Base-by-base conservation (phyloP, 2,329 filamentous ascomycete genomes). In the Colletotrichum australisinense region DNA sequence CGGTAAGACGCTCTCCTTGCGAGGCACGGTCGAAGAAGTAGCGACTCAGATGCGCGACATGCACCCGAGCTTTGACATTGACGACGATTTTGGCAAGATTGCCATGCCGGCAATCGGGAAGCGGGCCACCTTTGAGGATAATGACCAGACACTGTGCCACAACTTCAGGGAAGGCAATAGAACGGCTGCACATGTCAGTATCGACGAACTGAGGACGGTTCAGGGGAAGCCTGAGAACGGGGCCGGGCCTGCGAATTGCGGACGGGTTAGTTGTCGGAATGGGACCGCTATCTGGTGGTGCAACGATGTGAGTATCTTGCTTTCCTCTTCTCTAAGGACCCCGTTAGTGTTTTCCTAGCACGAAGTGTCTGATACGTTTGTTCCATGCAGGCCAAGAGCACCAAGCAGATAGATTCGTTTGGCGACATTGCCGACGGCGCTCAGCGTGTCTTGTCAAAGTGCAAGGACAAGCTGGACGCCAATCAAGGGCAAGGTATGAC, bases 371-470 rank as follows among this genome's bases (percentile, higher is more conserved):
- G 24, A 63, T 26, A 4, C 19, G n/a, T 16, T 24, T 5, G 7
- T 38, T 1, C 22, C 16, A 28, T 2, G 22, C 7, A 72, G 69
- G 69, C 58, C 53, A 22, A 52, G 12, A 55, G 12, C 57, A 26
- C 58, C 2, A 69, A 57, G 30, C 52, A 72, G 38, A 65, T 72
- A 35, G 52, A 7, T 8, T 72, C 69, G 24, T 72, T 72, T 3
- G 52, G n/a, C 1, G 65, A 69, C 30, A 72, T 72, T n/a, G 69
- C 58, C 30, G 69, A 69, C 19, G 69, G 69, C n/a, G 65, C 65
- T n/a, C 58, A 42, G 28, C 65, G 38, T 4, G 52, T 72, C n/a
- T 12, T 72, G 28, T 28, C 42, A 30, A 59, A 57, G 35, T 72
- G 69, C 52, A 30, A 49, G 38, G 69, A 72, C n/a, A 72, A 72